These are phyloP conservation scores for Antrodiella citrinella DNA, from an alignment of 768 basidiomycete species.

Conservation along the genomic window DNA sequence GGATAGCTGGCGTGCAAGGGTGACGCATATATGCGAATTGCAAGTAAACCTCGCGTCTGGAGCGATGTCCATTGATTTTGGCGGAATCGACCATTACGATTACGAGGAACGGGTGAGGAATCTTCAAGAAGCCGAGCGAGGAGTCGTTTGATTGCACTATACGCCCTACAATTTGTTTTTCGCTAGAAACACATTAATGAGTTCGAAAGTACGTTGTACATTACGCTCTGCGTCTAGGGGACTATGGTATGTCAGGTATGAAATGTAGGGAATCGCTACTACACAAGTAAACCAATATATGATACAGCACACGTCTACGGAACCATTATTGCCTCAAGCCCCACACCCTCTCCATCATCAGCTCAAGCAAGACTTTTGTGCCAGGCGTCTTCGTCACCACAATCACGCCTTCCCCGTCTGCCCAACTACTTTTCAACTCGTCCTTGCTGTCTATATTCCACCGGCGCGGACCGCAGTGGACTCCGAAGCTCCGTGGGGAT, in stretches of 20 bases:
- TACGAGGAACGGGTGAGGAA: slow-evolving; percentile 55
- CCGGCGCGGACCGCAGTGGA: slow-evolving; percentile 44
- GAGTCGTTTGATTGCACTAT: slow-evolving; percentile 1
- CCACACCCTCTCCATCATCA: slow-evolving; percentile 54
- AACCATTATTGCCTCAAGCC: no score
- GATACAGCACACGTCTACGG: no score
- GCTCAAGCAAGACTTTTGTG: slow-evolving; percentile 34
- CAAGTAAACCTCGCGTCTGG: slow-evolving; percentile 57
- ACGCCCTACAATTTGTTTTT: no score
- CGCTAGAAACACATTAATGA: not conserved
- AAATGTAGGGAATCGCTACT: no score
- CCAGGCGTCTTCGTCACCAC: slow-evolving; percentile 62
- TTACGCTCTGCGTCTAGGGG: no score
- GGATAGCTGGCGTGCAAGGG: slow-evolving; percentile 76
- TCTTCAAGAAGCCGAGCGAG: slow-evolving; percentile 41
- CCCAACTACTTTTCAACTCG: not conserved
- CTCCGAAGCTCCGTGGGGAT: slow-evolving; percentile 31
- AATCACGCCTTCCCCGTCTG: slow-evolving; percentile 19
- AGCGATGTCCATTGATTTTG: slow-evolving; percentile 66
- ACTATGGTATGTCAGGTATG: no score
- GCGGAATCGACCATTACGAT: slow-evolving; percentile 71
- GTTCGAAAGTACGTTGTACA: not conserved
- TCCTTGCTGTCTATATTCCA: slow-evolving; percentile 24
- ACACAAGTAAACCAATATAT: no score
- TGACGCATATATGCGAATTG: slow-evolving; percentile 61